phyloP scores from a whole-genome alignment of 108 stramenopile genomes.

The Schizochytrium sp. region DNA sequence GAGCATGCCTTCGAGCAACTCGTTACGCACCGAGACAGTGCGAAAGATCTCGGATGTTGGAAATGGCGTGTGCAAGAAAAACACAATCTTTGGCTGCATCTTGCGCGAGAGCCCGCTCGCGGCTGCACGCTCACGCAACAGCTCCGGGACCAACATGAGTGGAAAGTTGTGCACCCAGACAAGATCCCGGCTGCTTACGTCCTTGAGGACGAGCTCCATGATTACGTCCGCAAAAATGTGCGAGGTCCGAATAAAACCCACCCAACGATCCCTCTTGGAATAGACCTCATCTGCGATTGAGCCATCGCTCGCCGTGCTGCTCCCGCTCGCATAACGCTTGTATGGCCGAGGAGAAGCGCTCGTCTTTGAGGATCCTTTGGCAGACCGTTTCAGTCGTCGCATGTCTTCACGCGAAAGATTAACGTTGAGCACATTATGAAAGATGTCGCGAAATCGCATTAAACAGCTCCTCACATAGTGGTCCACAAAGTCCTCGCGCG shows the following conservation, averaged over 20 bases:
- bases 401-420: conserved; percentile 23
- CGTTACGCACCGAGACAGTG: conserved; percentile 81
- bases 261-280: conserved; percentile 43
- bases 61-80: conserved; percentile 98
- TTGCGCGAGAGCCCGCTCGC: neutral
- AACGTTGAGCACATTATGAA: conserved; percentile 89
- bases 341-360: neutral
- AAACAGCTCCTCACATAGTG: conserved; percentile 93
- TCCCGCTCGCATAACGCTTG: conserved; percentile 1
- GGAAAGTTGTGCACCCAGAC: conserved; percentile 99
- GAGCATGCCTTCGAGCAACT: conserved; percentile 86
- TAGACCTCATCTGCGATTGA: neutral
- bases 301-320: conserved; percentile 21
- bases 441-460: conserved; percentile 90
- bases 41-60: conserved; percentile 96
- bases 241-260: conserved; percentile 73
- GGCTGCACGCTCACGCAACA: conserved; percentile 34
- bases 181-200: conserved; percentile 62
- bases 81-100: conserved; percentile 66
- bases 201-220: conserved; percentile 58
- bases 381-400: neutral
- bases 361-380: neutral
- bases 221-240: conserved; percentile 75
- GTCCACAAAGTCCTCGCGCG: conserved; percentile 44
- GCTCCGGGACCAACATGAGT: conserved; percentile 77